Evolutionary conservation across 805 yeast genomes (phyloP), one percentile per base, ranked within the genome.

Genomic region (Maudiozyma turicensis): DNA sequence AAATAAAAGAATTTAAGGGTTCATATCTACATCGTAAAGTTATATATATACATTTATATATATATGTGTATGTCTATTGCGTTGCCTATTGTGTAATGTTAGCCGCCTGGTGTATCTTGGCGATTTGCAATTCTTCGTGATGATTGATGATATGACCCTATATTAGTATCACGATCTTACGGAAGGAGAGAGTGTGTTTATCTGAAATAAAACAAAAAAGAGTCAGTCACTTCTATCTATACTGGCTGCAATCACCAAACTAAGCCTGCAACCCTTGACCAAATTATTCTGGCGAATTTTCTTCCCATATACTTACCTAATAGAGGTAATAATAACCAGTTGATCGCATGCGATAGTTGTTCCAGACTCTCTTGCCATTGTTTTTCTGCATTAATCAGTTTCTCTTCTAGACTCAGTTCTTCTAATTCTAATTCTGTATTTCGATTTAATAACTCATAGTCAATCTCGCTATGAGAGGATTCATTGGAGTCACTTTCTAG

Each of bases 351-450:
- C 39, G 72, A 72, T 49, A 84, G 59, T 61, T 84, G 89, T 43
- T 68, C 67, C 44, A 84, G 52, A 35, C 84, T 80, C 56, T 81
- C 85, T 47, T 83, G 85, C 89, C 89, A 84, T 57, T 84, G 87
- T 54, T 78, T 73, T 56, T 82, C 85, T 1, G 86, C 82, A 35
- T 77, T 66, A 15, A 63, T 52, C 44, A 68, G 48, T 8, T 54
- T 51, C 13, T 57, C 52, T 8, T 48, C 57, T 7, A 28, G 6
- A 10, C 39, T 39, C 26, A n/a, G 8, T 8, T 29, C 32, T 29
- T 40, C 42, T 28, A 39, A 26, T 9, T 39, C 42, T 9, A 39
- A 29, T 11, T 39, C 42, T 39, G 42, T 9, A 10, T 20, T 20
- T 20, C 26, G 26, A 20, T 20, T 20, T 20, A 20, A 20, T 20